phyloP scores from a whole-genome alignment of 805 yeast species.

The Yamadazyma sp. region DNA sequence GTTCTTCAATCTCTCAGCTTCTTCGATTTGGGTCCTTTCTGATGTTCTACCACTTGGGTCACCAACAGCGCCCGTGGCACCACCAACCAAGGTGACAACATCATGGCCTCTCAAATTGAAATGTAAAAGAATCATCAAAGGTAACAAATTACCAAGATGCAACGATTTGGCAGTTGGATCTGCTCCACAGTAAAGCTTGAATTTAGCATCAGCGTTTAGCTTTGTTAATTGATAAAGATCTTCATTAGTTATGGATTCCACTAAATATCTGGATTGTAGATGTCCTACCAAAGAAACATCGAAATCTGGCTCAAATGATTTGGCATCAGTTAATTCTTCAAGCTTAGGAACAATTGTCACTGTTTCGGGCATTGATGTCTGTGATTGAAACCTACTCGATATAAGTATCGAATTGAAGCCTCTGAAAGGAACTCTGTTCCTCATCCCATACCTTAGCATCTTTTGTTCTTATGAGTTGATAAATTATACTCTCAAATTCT shows the following conservation, averaged over 20 bases:
- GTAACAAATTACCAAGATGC: constrained; percentile 88
- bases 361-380: constrained; percentile 22
- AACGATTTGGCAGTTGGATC: constrained; percentile 91
- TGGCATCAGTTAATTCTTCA: constrained; percentile 20
- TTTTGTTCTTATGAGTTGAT: too few relatives aligned
- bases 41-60: constrained; percentile 92
- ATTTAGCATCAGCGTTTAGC: constrained; percentile 24
- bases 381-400: neutral
- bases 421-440: neutral
- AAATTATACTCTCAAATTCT: neutral
- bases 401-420: too few relatives aligned
- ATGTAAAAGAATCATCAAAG: constrained; percentile 80
- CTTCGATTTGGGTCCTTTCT: constrained; percentile 65
- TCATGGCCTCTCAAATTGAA: constrained; percentile 82
- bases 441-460: too few relatives aligned
- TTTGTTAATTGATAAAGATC: constrained; percentile 32
- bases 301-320: constrained; percentile 20
- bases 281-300: constrained; percentile 32
- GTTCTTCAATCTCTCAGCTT: constrained; percentile 51
- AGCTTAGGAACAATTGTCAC: constrained; percentile 40
- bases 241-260: constrained; percentile 38
- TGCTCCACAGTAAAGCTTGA: constrained; percentile 86
- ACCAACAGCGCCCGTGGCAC: constrained; percentile 94
- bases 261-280: constrained; percentile 32
- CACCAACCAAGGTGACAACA: constrained; percentile 83